Percentiles rank a stretch among this genome's conserved stretches.
Evolutionary conservation across 805 yeast genomes (phyloP).

Genomic region (Metschnikowia anglica): DNA sequence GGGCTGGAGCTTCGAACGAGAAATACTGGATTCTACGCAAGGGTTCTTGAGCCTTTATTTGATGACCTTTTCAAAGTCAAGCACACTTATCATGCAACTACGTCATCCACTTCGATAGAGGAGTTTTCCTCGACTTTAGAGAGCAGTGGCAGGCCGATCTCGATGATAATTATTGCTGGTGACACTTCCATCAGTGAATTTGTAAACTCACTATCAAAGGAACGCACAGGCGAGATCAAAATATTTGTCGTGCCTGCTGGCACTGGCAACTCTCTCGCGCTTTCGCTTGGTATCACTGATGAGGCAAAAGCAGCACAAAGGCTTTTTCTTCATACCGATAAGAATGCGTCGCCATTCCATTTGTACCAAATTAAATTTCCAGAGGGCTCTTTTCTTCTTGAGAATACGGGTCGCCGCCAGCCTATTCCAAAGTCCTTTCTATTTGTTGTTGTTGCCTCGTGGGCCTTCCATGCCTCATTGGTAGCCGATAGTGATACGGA

Average conservation of each 20-base stretch:
- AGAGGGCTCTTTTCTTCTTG: constrained; percentile 23
- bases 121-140: constrained; percentile 38
- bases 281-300: constrained; percentile 48
- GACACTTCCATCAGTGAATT: constrained; percentile 84
- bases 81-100: constrained; percentile 46
- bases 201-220: constrained; percentile 46
- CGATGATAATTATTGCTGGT: constrained; percentile 71
- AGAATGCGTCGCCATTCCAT: constrained; percentile 36
- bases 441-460: constrained; percentile 67
- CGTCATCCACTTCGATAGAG: constrained; percentile 35
- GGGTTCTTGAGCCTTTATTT: constrained; percentile 50
- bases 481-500: constrained; percentile 78
- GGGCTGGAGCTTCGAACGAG: constrained; percentile 42
- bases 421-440: constrained; percentile 23
- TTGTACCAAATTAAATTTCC: constrained; percentile 48
- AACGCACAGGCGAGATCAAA: constrained; percentile 14
- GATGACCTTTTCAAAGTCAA: constrained; percentile 29
- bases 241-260: constrained; percentile 66
- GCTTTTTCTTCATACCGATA: constrained; percentile 30
- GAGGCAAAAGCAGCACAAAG: constrained; percentile 32
- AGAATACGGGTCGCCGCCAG: constrained; percentile 21
- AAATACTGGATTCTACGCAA: constrained; percentile 36
- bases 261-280: constrained; percentile 80
- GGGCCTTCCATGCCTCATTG: constrained; percentile 85
- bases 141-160: constrained; percentile 17